Evolutionary conservation across 331 rosid species (phyloP), one percentile per base, ranked within the genome.

Genomic region (Acacia pycnantha): DNA sequence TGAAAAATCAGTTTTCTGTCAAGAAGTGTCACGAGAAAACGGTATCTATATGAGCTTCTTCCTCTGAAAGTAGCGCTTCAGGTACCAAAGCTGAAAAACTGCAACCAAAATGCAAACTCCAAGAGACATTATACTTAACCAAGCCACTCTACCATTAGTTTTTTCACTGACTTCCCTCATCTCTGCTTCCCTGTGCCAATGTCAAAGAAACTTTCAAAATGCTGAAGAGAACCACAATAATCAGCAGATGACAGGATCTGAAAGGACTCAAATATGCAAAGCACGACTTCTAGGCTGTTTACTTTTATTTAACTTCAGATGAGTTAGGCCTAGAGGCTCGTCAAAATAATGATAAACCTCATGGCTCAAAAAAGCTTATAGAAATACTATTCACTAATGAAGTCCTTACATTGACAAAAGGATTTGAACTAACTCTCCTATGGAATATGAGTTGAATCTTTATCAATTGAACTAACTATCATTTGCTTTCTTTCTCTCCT

Each of bases 121-220:
- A 48, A 95, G 85, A 27, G 99, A 90, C 86, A 91, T 83, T 85
- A 95, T 61, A 83, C 99, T 88, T 75, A 81, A 87, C 98, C 92
- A 87, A 10, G 94, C 97, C 18, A 93, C 98, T 86, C 89, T 89
- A 13, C 83, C 80, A 70, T 95, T 95, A 0, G 99, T 95, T 70
- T 19, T 75, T 87, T 95, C 99, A 62, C 97, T 95, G 33, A 93
- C 93, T 74, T 78, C 88, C 89, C 99, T 93, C 99, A 93, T 90
- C 40, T 93, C 97, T 1, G 92, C 89, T 86, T 95, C 99, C 90
- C 99, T 95, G 84, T 70, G 56, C 15, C 53, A 85, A 50, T 77
- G 81, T 80, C 82, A 68, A 67, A 72, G 3, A 11, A 65, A 72
- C 29, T 78, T 67, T 27, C 46, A 47, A 79, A 87, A 61, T 50